Evolutionary conservation across 257 asterid species (phyloP).

Genomic region (Ilex aquifolium): DNA sequence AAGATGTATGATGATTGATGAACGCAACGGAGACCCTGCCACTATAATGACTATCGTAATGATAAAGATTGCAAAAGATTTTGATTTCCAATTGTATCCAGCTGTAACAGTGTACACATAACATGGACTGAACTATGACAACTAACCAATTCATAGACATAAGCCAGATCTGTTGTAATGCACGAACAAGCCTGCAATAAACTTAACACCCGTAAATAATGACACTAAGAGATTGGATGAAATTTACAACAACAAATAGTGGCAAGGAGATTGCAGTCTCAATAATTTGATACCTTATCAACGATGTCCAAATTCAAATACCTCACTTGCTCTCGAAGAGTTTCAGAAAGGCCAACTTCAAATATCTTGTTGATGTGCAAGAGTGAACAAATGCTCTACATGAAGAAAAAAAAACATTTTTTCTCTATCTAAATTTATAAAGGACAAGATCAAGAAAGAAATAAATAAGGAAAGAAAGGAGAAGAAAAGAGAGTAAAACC

Average conservation of each 20-base stretch:
- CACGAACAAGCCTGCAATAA: constrained; percentile 58
- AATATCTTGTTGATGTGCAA: constrained; percentile 87
- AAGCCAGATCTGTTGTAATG: constrained; percentile 74
- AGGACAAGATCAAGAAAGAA: constrained; percentile 9
- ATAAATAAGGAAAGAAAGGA: constrained; percentile 1
- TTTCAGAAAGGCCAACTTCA: constrained; percentile 84
- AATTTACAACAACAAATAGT: background rate
- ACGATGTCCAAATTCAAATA: constrained; percentile 65
- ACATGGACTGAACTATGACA: background rate
- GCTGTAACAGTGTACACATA: too few relatives aligned
- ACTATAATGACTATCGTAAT: too few relatives aligned
- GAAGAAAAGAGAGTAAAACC: constrained; percentile 2
- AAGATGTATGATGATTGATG: too few relatives aligned
- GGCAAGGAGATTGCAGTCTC: background rate
- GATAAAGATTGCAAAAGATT: too few relatives aligned
- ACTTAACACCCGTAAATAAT: too few relatives aligned
- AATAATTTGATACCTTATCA: constrained; percentile 48
- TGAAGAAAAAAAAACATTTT: constrained; percentile 8
- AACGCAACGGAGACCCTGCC: too few relatives aligned
- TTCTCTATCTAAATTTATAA: constrained; percentile 3
- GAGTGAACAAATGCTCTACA: constrained; percentile 77
- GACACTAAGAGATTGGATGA: background rate
- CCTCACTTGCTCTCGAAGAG: constrained; percentile 60
- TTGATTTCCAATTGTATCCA: too few relatives aligned
- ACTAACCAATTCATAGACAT: constrained; percentile 79